Evolutionary conservation across 2,329 filamentous ascomycete species (phyloP).

Genomic region (Blumeriella jaapii): DNA sequence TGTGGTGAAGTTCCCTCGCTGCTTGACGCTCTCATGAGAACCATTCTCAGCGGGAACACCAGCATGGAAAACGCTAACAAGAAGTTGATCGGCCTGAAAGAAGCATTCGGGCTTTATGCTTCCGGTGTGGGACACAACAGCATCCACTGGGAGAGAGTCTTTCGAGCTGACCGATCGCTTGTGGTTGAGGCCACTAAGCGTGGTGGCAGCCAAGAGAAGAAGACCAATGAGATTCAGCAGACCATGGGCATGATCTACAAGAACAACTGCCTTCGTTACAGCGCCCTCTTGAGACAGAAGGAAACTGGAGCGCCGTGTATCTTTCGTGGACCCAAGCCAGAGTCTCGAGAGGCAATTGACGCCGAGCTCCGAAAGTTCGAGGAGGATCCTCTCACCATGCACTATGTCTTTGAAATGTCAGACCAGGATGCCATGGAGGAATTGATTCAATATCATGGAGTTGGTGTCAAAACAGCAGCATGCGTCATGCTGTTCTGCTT

Average conservation of each 20-base stretch:
- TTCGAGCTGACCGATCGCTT: conserved; percentile 43
- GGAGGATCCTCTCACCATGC: conserved; percentile 45
- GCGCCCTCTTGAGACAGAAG: conserved; percentile 36
- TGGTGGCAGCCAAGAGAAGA: conserved; percentile 60
- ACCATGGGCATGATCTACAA: conserved; percentile 63
- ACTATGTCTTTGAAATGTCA: conserved; percentile 36
- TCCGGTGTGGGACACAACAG: conserved; percentile 57
- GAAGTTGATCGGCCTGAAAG: conserved; percentile 54
- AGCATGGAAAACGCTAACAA: conserved; percentile 43
- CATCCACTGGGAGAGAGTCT: conserved; percentile 64
- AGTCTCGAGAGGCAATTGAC: conserved; percentile 38
- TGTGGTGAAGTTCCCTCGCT: conserved; percentile 46
- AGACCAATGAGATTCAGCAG: conserved; percentile 60
- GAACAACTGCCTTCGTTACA: conserved; percentile 47
- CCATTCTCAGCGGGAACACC: conserved; percentile 40
- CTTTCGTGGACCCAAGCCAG: conserved; percentile 32
- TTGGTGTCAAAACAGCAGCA: conserved; percentile 46
- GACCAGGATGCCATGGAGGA: conserved; percentile 39
- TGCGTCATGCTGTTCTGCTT: conserved; percentile 47
- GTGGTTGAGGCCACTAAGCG: conserved; percentile 58
- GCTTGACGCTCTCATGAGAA: conserved; percentile 42
- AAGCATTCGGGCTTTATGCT: conserved; percentile 50
- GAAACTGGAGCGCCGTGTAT: conserved; percentile 30
- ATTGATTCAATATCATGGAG: conserved; percentile 38
- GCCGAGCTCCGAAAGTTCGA: conserved; percentile 45